Evolutionary conservation across 208 protist genomes (phyloP).

Genomic region (Porcisia hertigi): DNA sequence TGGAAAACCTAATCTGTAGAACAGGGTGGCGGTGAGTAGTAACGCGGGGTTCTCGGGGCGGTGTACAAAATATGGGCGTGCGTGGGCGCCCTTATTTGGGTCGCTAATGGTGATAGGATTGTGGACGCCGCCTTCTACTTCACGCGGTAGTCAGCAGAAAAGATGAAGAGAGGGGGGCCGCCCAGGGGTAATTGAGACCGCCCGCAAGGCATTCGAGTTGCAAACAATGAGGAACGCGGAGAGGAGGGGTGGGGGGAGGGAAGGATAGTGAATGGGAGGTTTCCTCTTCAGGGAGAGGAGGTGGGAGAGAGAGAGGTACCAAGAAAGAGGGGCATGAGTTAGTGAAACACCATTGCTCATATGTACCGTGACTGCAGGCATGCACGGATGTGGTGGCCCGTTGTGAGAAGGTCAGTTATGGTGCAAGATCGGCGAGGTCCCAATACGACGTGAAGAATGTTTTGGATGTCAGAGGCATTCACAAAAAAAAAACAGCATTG

Average conservation of each 20-base stretch:
- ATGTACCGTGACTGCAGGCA: not conserved
- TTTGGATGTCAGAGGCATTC: not conserved
- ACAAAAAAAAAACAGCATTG: not conserved
- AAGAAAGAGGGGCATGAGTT: not conserved
- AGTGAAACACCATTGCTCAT: not conserved
- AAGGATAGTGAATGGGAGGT: not conserved
- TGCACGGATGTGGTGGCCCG: not conserved
- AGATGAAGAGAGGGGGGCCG: not conserved
- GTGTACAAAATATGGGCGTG: too few species aligned
- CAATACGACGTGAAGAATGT: not conserved
- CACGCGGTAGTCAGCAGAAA: not conserved
- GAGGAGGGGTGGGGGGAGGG: not conserved
- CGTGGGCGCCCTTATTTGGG: not conserved
- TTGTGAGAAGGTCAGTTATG: too few species aligned
- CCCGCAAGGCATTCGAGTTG: not conserved
- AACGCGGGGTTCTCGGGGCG: too few species aligned
- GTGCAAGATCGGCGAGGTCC: not conserved
- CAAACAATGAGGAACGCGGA: not conserved
- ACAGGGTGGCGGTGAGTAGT: too few species aligned
- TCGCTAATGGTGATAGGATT: not conserved
- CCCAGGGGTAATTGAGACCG: not conserved
- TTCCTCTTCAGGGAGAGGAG: not conserved
- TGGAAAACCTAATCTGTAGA: too few species aligned
- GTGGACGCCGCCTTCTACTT: not conserved
- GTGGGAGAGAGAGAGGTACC: too few species aligned